Conservation (phyloP, 2,329 filamentous ascomycete genomes). For the Meredithiella fracta region DNA sequence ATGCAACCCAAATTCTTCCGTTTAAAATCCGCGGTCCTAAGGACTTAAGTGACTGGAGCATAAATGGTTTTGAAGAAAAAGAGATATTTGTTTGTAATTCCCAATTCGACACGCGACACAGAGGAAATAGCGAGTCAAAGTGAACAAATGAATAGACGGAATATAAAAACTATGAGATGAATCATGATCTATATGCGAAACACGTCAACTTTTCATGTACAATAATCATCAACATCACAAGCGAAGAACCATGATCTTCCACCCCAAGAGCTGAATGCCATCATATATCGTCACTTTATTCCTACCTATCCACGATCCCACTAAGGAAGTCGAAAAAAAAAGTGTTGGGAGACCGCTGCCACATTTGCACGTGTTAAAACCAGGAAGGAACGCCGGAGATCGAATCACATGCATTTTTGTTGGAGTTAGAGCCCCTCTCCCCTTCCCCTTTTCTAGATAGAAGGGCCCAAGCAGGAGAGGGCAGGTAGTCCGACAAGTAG, state of each 20-base stretch:
- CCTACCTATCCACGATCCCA: neutral
- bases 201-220: too few species aligned
- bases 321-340: conserved; percentile 7
- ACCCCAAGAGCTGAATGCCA: too few species aligned
- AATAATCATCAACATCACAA: too few species aligned
- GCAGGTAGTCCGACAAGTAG: neutral
- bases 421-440: too few species aligned
- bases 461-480: neutral
- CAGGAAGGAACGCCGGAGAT: conserved; percentile 9
- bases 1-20: neutral
- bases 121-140: neutral
- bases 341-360: conserved; percentile 13
- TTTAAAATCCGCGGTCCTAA: neutral
- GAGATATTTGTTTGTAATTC: neutral
- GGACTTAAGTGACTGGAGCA: neutral
- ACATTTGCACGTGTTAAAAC: conserved; percentile 13
- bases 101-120: neutral
- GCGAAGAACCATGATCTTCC: too few species aligned
- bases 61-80: neutral
- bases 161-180: too few species aligned
- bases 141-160: neutral
- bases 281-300: neutral
- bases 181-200: too few species aligned
- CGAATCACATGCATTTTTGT: conserved; percentile 15
- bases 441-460: neutral